Evolutionary conservation across 139 green algal species (phyloP).

Genomic region (Raphidocelis subcapitata): DNA sequence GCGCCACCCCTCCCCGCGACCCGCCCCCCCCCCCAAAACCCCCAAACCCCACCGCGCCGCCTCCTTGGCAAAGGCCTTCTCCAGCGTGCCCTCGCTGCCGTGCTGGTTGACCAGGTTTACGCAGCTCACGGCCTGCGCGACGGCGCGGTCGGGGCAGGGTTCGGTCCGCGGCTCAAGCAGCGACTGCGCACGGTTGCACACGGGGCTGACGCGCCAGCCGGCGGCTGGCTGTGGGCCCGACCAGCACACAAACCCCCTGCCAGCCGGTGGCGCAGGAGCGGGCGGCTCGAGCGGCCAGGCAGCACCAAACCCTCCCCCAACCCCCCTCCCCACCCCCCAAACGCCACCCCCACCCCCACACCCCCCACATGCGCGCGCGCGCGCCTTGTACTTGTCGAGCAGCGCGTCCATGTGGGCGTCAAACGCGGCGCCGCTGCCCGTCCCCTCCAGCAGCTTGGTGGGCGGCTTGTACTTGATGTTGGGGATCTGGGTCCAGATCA

Average conservation of each 20-base stretch:
- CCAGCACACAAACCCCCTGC: no score
- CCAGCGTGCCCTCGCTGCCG: slow-evolving; percentile 77
- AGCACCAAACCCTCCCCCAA: background rate
- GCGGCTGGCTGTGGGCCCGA: no score
- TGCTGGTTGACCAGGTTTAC: slow-evolving; percentile 86
- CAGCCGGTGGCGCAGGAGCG: background rate
- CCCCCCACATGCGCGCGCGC: background rate
- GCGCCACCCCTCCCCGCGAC: no score
- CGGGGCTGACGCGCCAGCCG: no score
- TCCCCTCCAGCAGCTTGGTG: slow-evolving; percentile 49
- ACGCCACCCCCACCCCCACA: background rate
- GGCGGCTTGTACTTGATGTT: slow-evolving; percentile 94
- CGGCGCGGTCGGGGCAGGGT: no score
- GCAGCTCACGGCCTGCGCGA: slow-evolving; percentile 29
- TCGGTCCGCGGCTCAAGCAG: background rate
- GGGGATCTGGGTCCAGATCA: slow-evolving; percentile 84
- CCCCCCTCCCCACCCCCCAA: background rate
- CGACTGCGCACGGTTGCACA: background rate
- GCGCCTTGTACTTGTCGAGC: slow-evolving; percentile 46
- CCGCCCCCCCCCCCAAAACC: no score
- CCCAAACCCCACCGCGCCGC: no score
- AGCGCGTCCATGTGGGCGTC: slow-evolving; percentile 45
- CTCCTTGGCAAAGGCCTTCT: slow-evolving; percentile 50
- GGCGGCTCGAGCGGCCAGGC: no score
- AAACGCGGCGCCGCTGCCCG: slow-evolving; percentile 1